These are phyloP conservation scores for Pterocarpus santalinus DNA, from an alignment of 306 rosid species.

Conservation along the genomic window DNA sequence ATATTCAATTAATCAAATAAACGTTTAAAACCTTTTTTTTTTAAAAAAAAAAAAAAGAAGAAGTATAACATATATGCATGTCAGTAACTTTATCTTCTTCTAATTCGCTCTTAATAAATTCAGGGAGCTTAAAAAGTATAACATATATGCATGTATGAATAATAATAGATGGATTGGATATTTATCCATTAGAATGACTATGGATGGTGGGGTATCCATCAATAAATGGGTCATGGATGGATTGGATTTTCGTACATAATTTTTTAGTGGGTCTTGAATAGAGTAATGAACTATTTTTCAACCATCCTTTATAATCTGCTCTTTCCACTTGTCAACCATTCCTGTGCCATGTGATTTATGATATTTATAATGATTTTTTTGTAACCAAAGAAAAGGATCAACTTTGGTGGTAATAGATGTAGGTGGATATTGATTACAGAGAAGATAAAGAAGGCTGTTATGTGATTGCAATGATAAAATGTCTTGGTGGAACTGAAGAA, in stretches of 20 bases:
- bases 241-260: neutral
- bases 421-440: neutral
- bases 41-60: no score
- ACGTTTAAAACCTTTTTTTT: no score
- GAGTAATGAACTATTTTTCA: neutral
- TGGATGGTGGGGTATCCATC: neutral
- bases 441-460: conserved; percentile 20
- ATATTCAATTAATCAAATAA: no score
- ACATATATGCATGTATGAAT: no score
- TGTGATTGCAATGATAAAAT: neutral
- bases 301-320: neutral
- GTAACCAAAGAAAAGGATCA: neutral
- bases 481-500: neutral
- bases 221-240: neutral
- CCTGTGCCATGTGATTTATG: neutral
- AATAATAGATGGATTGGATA: no score
- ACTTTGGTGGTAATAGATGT: neutral
- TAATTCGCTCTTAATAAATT: no score
- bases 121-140: no score
- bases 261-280: neutral
- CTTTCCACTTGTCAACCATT: neutral
- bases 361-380: conserved; percentile 4
- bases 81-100: no score
- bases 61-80: no score
- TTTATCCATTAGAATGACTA: no score